A percentile compares a stretch with the other conserved stretches of the same genome.
These are phyloP conservation scores for Exserohilum turcica DNA, from an alignment of 2,329 filamentous ascomycete genomes.

Conservation along the genomic window DNA sequence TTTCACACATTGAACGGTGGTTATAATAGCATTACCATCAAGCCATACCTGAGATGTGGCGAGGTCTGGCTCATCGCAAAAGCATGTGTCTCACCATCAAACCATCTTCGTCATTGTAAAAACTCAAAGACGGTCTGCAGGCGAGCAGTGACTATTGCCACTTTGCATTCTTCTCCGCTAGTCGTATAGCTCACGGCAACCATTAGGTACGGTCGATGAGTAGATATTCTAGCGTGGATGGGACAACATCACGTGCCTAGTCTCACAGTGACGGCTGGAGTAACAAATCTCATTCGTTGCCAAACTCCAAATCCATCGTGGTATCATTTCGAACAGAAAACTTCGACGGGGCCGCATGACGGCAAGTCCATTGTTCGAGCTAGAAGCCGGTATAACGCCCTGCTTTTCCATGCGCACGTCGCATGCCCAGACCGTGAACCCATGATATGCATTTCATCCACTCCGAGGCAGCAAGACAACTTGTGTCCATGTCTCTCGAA, in stretches of 20 bases:
- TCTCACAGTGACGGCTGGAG: slow-evolving; percentile 33
- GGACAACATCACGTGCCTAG: slow-evolving; percentile 18
- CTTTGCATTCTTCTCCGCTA: slow-evolving; percentile 77
- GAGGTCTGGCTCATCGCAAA: not conserved
- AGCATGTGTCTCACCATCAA: slow-evolving; percentile 74
- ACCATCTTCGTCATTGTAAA: slow-evolving; percentile 70
- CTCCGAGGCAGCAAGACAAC: slow-evolving; percentile 41
- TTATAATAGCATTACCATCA: not conserved
- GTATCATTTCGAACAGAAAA: slow-evolving; percentile 41
- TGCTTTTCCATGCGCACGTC: slow-evolving; percentile 43
- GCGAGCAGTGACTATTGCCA: slow-evolving; percentile 66
- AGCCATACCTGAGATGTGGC: not conserved
- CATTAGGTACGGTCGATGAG: slow-evolving; percentile 74
- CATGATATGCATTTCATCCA: slow-evolving; percentile 49
- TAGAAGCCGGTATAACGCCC: slow-evolving; percentile 47
- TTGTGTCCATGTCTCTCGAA: slow-evolving; percentile 42
- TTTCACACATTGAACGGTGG: not conserved
- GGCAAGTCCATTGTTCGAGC: slow-evolving; percentile 46
- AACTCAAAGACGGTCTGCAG: slow-evolving; percentile 77
- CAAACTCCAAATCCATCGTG: slow-evolving; percentile 33
- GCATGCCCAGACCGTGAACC: slow-evolving; percentile 44
- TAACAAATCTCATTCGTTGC: slow-evolving; percentile 32
- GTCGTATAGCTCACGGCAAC: slow-evolving; percentile 85
- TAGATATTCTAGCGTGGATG: slow-evolving; percentile 79
- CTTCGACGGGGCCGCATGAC: slow-evolving; percentile 41